These are phyloP conservation scores for Ogataea paradorogensis DNA, from an alignment of 805 yeast genomes.

Conservation along the genomic window DNA sequence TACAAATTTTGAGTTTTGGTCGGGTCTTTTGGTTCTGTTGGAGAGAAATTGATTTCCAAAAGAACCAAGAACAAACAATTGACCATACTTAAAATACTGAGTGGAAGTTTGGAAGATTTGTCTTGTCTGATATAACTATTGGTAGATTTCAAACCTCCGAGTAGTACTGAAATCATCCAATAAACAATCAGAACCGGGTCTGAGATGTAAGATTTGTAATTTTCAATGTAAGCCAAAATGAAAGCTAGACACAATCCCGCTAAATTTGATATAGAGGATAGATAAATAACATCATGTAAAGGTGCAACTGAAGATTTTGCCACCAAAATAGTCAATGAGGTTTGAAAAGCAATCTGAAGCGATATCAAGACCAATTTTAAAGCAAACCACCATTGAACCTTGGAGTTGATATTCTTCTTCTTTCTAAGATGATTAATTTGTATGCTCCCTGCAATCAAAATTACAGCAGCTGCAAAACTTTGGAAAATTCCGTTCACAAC, in stretches of 20 bases:
- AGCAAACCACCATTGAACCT: constrained; percentile 39
- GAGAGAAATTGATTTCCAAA: constrained; percentile 43
- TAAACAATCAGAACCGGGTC: constrained; percentile 66
- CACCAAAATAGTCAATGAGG: constrained; percentile 17
- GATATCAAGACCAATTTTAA: constrained; percentile 40
- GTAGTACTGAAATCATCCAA: constrained; percentile 62
- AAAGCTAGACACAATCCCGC: constrained; percentile 50
- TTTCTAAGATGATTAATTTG: constrained; percentile 36
- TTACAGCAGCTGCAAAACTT: constrained; percentile 34
- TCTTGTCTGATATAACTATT: constrained; percentile 39
- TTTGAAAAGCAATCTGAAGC: constrained; percentile 39
- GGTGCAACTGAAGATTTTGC: constrained; percentile 14
- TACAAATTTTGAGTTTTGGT: constrained; percentile 42
- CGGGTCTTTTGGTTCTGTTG: constrained; percentile 30
- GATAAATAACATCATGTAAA: constrained; percentile 27
- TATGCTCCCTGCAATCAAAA: constrained; percentile 37
- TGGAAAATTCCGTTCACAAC: constrained; percentile 44
- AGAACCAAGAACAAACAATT: constrained; percentile 41
- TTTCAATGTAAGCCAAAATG: constrained; percentile 67
- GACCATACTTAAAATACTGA: constrained; percentile 26
- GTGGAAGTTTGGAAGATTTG: constrained; percentile 31
- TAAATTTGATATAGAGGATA: constrained; percentile 33
- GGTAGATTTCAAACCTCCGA: constrained; percentile 44
- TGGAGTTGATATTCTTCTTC: constrained; percentile 29
- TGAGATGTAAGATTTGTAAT: constrained; percentile 61